Base-by-base conservation (phyloP, 2,329 filamentous ascomycete species). In the Sordariomycetes sp. region DNA sequence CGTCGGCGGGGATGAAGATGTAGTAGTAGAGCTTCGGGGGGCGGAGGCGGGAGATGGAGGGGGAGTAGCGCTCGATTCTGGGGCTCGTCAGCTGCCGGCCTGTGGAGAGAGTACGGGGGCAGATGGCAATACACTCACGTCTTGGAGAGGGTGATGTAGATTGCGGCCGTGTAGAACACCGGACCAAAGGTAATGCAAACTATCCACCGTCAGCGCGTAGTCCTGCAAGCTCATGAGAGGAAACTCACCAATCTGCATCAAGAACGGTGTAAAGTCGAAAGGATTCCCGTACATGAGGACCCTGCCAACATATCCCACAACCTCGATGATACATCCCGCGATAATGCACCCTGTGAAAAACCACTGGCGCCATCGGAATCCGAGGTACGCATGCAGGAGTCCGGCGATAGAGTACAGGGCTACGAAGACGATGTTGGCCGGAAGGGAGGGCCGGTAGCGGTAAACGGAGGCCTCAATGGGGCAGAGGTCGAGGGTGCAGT, bases 261-360 rank as follows among this genome's bases (percentile, higher is more conserved):
- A 75, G 65, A 87, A 88, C 8, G 76, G 80, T 13, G 65, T 64
- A 64, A 84, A 77, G 53, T 65, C 72, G 64, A 83, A 87, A 0
- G 82, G 80, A 62, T 86, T 79, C 52, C 75, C 60, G 61, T 77
- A 75, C 59, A 84, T 70, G 63, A 82, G 65, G 55, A 86, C 71
- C 12, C 85, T 75, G 2, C 82, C 85, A 1, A 70, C 67, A 61
- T 88, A 88, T 20, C 85, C 85, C 36, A 85, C 64, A 12, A 85
- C 74, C 62, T 85, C 83, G 53, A 74, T 71, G 6, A 77, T 48
- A 61, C 77, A 81, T 52, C 84, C 84, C 20, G 75, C 63, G 7
- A 80, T 62, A 74, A 87, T 80, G 60, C 73, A 74, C 12, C 62
- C 61, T 68, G 74, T 74, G 65, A 77, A 80, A 59, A 70, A 73